Base-by-base conservation (phyloP, 2,329 filamentous ascomycete species). In the Phyllosticta paracitricarpa region DNA sequence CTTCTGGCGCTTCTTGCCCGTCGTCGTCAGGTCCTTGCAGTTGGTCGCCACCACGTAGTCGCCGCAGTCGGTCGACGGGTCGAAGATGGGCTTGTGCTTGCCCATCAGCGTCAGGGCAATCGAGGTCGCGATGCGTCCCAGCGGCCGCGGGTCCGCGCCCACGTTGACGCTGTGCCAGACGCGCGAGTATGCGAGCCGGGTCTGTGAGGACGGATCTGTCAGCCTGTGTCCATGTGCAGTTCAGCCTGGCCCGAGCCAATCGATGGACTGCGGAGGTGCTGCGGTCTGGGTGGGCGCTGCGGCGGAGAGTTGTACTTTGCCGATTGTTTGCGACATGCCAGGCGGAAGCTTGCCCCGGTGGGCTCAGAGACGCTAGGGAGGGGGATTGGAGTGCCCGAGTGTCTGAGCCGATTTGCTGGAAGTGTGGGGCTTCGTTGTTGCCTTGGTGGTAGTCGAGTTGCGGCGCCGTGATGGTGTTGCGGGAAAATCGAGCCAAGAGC, bases 81-180 rank as follows among this genome's bases (percentile, higher is more conserved):
- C 90, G 79, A 86, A 99, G 75, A 94, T 96, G 24, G 94, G 94
- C 79, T 99, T 99, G 83, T 99, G 89, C 82, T 99, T 99, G 78
- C 94, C 94, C 92, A 97, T 97, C 58, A 97, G 85, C 63, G 90
- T 81, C 59, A 87, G 81, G 64, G 92, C 93, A 75, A 97, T 96
- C 65, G 88, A 86, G 59, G 88, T 91, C 64, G 93, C 93, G 58
- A 97, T 82, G 52, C 93, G 91, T 68, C 93, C 93, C 51, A 97
- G 87, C n/a, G 91, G 86, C 14, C 91, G 91, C 0, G 80, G 72
- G 68, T 82, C 74, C 76, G 87, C 67, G 80, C 81, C 70, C 78
- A 89, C 77, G 81, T 94, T 75, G 82, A 97, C 75, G 85, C 89
- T 86, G 78, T 99, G 94, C 94, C 95, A 99, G 79, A 88, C 86